phyloP scores from a whole-genome alignment of 2,329 filamentous ascomycete species.

The Bipolaris oryzae region DNA sequence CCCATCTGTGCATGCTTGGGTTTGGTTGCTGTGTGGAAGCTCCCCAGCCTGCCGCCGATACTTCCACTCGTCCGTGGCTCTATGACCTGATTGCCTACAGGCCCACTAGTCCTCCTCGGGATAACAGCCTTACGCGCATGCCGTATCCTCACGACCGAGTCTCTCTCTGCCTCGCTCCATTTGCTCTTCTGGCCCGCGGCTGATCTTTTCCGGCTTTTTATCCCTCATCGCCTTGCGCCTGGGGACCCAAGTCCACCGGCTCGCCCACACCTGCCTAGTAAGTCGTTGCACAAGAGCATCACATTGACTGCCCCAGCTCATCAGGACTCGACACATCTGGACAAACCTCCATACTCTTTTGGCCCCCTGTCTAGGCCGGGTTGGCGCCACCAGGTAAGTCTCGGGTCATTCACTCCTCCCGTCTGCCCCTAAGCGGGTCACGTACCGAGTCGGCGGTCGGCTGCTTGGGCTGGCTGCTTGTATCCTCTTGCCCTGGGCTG shows the following conservation, averaged over 20 bases:
- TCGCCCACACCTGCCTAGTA: slow-evolving; percentile 27
- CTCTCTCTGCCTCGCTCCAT: slow-evolving; percentile 27
- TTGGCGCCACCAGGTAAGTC: slow-evolving; percentile 34
- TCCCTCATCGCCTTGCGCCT: slow-evolving; percentile 23
- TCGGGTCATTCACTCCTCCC: slow-evolving; percentile 36
- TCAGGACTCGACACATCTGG: slow-evolving; percentile 4
- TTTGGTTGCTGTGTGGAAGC: slow-evolving; percentile 21
- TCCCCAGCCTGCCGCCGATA: slow-evolving; percentile 32
- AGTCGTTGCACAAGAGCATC: slow-evolving; percentile 24
- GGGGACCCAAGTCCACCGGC: slow-evolving; percentile 11
- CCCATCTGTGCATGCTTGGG: slow-evolving; percentile 18
- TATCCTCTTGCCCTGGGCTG: slow-evolving; percentile 36
- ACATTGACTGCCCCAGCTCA: slow-evolving; percentile 37
- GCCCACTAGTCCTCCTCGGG: slow-evolving; percentile 41
- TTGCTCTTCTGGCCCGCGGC: slow-evolving; percentile 20
- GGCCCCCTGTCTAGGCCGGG: slow-evolving; percentile 23
- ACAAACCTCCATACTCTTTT: slow-evolving; percentile 12
- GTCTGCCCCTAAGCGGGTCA: slow-evolving; percentile 35
- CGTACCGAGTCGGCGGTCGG: slow-evolving; percentile 42
- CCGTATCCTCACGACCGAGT: slow-evolving; percentile 47
- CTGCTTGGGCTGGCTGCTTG: slow-evolving; percentile 30
- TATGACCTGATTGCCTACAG: slow-evolving; percentile 35
- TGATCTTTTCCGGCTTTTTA: slow-evolving; percentile 38
- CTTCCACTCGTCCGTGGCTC: slow-evolving; percentile 49
- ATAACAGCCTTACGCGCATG: slow-evolving; percentile 25